Base-by-base conservation (phyloP, 169 alveolate species). In the Plasmodium ovale region DNA sequence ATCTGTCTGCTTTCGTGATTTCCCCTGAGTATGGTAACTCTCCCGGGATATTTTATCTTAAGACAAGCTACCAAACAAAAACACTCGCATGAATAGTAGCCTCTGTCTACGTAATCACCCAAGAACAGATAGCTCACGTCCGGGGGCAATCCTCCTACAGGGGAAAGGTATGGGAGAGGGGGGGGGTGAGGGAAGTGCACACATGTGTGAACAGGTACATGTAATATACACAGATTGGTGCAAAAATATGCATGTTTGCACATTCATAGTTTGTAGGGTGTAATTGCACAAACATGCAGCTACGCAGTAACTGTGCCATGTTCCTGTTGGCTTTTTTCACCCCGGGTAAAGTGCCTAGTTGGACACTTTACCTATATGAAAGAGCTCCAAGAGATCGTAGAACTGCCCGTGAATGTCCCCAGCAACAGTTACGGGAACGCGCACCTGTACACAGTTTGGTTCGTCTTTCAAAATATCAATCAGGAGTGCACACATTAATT, bases 81-180 rank as follows among this genome's bases (percentile, higher is more conserved):
- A 44, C 98, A 95, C 85, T 98, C 99, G 33, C 98, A 97, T 44
- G 98, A 95, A 82, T 96, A 96, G 88, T 95, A 94, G 3, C 99
- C 99, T 77, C 99, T 88, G 93, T 99, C 99, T 1, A 99, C 99
- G 89, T 96, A 99, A 93, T 99, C 99, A 16, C 99, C 99, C 92
- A 96, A 91, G 94, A 97, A 98, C 56, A 98, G 94, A 92, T 98
- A 99, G 94, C 97, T 99, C 42, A 99, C 97, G 84, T 98, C 99
- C 27, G 99, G 99, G 35, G 98, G 94, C 65, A 88, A 56, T 2
- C 97, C 97, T 9, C 96, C 93, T 51, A 90, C 59, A 58, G 54
- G 56, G 54, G 72, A 58, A 79, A 35, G 70, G 62, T 3, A 77
- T 58, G 60, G 42, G n/a, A n/a, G 62, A 29, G 21, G 9, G n/a